Base-by-base conservation (phyloP, 2,329 filamentous ascomycete species). In the Blastomyces gilchristii region DNA sequence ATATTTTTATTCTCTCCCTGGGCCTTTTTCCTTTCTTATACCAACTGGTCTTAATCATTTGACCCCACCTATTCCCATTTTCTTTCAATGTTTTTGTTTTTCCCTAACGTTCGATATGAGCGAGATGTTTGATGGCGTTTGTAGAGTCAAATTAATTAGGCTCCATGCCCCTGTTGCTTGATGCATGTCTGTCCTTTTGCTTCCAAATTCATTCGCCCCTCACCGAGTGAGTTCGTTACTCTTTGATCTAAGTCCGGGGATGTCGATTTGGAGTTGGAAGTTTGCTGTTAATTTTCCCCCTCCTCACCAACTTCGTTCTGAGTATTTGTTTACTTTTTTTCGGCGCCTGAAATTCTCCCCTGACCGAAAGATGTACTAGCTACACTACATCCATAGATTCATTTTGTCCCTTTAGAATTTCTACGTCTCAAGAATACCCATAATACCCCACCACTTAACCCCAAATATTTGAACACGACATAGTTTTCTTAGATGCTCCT, bases 401-500 rank as follows among this genome's bases (percentile, higher is more conserved):
- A 67, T 69, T 68, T 66, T 68, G 58, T 37, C 43, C 58, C 60
- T 64, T 60, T 50, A 49, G 62, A 68, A 64, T 64, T 60, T 63
- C 66, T 65, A 58, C 63, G 59, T 59, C 28, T 39, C 43, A 63
- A 52, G 57, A 58, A 53, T 54, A 47, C 62, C 56, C 60, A 25
- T 41, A 39, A 1, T 22, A 22, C n/a, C 2, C 37, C 34, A 41
- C 11, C 52, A 18, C 25, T 43, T 34, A 18, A 39, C 25, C 18
- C 34, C 3, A 56, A 41, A 22, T 56, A 39, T 56, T 41, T 25
- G 1, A 43, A 43, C 37, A 18, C 5, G 18, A 34, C 66, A 28
- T 28, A 25, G 60, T 69, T 64, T 65, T 67, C 65, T 66, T 63
- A 67, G 68, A 58, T 65, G 64, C 50, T 59, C 59, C 25, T 67